phyloP scores from a whole-genome alignment of 192 early-diverging fungal species.

The Chytriomyces confervae region DNA sequence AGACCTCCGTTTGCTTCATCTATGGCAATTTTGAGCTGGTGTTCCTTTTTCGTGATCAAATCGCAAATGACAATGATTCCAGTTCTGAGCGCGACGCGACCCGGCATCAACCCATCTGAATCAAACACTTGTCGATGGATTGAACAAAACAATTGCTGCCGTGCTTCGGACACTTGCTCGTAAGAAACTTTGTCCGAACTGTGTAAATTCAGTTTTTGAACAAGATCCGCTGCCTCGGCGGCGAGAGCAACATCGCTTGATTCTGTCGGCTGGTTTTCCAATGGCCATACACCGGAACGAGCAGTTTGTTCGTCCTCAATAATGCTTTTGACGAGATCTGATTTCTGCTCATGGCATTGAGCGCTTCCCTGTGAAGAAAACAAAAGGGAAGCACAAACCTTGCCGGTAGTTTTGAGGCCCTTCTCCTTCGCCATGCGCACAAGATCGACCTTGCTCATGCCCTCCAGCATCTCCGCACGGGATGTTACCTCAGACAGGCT shows the following conservation, averaged over 20 bases:
- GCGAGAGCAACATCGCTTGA: background rate
- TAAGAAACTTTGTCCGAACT: background rate
- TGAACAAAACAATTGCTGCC: slow-evolving; percentile 16
- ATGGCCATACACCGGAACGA: too few species aligned
- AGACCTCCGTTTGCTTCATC: background rate
- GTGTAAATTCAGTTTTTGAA: background rate
- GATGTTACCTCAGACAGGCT: background rate
- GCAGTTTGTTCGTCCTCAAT: background rate
- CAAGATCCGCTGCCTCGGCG: background rate
- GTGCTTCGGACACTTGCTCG: background rate
- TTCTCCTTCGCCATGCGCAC: slow-evolving; percentile 13
- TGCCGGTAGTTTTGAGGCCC: slow-evolving; percentile 1
- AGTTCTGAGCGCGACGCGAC: slow-evolving; percentile 3
- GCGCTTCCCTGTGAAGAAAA: background rate
- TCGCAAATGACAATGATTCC: slow-evolving; percentile 12
- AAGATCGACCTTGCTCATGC: slow-evolving; percentile 4
- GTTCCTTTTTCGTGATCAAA: background rate
- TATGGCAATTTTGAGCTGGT: background rate
- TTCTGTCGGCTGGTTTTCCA: background rate
- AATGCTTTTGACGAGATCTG: slow-evolving; percentile 5
- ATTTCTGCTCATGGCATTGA: slow-evolving; percentile 6
- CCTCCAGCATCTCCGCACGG: background rate
- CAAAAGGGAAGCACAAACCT: background rate
- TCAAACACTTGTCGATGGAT: slow-evolving; percentile 1
- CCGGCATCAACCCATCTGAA: background rate